Evolutionary conservation across 192 early-diverging fungal genomes (phyloP).

Genomic region (Podila epigama): DNA sequence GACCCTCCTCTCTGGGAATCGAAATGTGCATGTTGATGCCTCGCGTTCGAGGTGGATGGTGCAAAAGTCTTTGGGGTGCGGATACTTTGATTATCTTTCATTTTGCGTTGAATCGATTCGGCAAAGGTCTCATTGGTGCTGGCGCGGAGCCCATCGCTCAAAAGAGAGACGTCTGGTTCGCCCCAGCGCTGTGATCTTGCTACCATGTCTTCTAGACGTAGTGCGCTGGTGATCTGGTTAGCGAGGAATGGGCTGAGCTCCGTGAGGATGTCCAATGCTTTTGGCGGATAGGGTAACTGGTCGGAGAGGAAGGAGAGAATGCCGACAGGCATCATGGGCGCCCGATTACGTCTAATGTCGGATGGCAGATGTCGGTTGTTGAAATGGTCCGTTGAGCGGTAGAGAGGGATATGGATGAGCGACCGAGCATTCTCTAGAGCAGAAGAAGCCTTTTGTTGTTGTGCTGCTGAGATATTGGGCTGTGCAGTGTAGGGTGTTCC

Average conservation of each 20-base stretch:
- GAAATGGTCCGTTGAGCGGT: slow-evolving; percentile 52
- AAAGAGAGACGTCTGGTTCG: not conserved
- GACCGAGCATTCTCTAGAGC: slow-evolving; percentile 53
- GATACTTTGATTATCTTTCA: slow-evolving; percentile 14
- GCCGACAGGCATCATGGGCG: slow-evolving; percentile 53
- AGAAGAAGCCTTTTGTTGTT: slow-evolving; percentile 37
- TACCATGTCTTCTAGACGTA: slow-evolving; percentile 25
- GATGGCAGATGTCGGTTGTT: slow-evolving; percentile 37
- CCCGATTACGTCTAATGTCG: slow-evolving; percentile 26
- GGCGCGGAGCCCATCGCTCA: slow-evolving; percentile 6
- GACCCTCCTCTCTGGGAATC: no score
- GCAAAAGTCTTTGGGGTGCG: slow-evolving; percentile 5
- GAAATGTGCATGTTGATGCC: no score
- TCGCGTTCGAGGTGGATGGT: not conserved
- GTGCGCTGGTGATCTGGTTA: slow-evolving; percentile 27
- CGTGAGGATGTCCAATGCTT: slow-evolving; percentile 44
- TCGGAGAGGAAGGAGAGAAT: slow-evolving; percentile 62
- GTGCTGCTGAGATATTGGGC: slow-evolving; percentile 1
- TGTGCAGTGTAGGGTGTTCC: not conserved
- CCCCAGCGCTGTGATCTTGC: slow-evolving; percentile 22
- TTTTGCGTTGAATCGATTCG: slow-evolving; percentile 28
- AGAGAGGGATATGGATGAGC: slow-evolving; percentile 61
- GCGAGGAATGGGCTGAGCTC: slow-evolving; percentile 58
- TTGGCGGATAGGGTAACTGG: slow-evolving; percentile 59
- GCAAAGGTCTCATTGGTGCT: slow-evolving; percentile 26